Percentiles rank a stretch among this genome's conserved stretches.
These are phyloP conservation scores for Cercospora canescens DNA, from an alignment of 2,329 filamentous ascomycete genomes.

Conservation along the genomic window DNA sequence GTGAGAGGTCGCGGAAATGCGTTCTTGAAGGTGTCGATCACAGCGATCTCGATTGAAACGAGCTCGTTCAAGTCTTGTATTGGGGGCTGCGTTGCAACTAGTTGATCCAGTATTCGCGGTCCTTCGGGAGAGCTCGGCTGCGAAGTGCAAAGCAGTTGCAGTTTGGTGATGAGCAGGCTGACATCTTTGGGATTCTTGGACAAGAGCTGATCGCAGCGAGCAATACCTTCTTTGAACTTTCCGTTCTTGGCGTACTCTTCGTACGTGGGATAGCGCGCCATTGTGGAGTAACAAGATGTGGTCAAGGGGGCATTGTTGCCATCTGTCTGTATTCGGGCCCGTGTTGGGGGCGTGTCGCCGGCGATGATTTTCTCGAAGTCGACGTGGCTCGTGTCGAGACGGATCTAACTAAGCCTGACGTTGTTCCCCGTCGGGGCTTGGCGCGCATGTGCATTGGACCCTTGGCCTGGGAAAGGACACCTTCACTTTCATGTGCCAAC, in stretches of 20 bases:
- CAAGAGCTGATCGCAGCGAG: conserved; percentile 35
- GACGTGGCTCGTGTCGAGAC: neutral
- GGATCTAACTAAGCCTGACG: conserved; percentile 2
- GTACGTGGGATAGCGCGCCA: conserved; percentile 37
- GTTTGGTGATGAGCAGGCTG: conserved; percentile 34
- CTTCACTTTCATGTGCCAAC: neutral
- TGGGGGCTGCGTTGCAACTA: conserved; percentile 27
- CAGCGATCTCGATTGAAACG: conserved; percentile 31
- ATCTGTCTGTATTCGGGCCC: neutral
- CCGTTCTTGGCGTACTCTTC: conserved; percentile 33
- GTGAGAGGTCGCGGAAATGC: conserved; percentile 29
- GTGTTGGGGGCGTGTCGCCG: neutral
- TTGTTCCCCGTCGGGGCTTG: conserved; percentile 1
- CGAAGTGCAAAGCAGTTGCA: conserved; percentile 30
- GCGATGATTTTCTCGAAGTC: neutral
- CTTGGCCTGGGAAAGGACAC: conserved; percentile 5
- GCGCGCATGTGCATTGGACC: conserved; percentile 3
- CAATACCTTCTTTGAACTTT: conserved; percentile 34
- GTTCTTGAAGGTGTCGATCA: conserved; percentile 27
- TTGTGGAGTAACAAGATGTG: conserved; percentile 9
- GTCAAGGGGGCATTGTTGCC: neutral
- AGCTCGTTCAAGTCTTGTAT: conserved; percentile 32
- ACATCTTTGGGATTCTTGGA: conserved; percentile 32
- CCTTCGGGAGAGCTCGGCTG: conserved; percentile 14
- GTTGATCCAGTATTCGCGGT: conserved; percentile 26